Conservation (phyloP, 768 basidiomycete genomes). For the Fistulinella prunicolor region DNA sequence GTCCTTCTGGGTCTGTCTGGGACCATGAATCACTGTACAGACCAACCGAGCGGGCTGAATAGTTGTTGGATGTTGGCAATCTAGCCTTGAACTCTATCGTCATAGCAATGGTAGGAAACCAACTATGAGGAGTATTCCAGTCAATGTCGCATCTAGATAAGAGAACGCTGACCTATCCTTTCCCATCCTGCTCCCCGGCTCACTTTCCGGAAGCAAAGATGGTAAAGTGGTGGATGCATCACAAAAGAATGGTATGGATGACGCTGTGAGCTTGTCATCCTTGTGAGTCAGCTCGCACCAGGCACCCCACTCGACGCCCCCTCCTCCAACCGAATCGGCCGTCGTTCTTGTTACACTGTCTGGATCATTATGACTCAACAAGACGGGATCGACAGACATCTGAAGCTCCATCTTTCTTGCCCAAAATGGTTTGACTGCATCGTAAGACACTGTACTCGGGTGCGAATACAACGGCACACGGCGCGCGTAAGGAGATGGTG, state of each 20-base stretch:
- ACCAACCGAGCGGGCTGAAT: conserved; percentile 54
- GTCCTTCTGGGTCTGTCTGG: conserved; percentile 48
- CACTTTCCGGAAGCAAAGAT: conserved; percentile 43
- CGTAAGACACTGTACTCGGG: conserved; percentile 39
- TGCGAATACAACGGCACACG: conserved; percentile 56
- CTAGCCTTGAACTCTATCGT: conserved; percentile 62
- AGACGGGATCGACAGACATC: conserved; percentile 41
- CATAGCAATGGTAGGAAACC: conserved; percentile 63
- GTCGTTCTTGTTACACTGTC: conserved; percentile 38
- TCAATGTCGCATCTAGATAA: not conserved
- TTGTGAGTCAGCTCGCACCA: conserved; percentile 47
- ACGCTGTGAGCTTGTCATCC: conserved; percentile 45
- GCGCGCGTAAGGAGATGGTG: conserved; percentile 57
- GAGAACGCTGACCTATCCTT: conserved; percentile 13
- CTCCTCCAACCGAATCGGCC: conserved; percentile 45
- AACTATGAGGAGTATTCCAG: conserved; percentile 33
- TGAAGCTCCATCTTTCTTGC: conserved; percentile 34
- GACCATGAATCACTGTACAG: conserved; percentile 53
- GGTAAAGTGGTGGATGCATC: conserved; percentile 52
- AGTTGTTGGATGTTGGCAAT: conserved; percentile 43
- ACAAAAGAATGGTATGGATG: conserved; percentile 54
- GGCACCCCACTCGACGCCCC: conserved; percentile 55
- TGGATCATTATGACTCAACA: conserved; percentile 39
- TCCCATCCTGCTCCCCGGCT: conserved; percentile 31
- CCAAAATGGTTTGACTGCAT: conserved; percentile 31